Conservation (phyloP, 2,329 filamentous ascomycete species). For the Aphanoascus verrucosus region DNA sequence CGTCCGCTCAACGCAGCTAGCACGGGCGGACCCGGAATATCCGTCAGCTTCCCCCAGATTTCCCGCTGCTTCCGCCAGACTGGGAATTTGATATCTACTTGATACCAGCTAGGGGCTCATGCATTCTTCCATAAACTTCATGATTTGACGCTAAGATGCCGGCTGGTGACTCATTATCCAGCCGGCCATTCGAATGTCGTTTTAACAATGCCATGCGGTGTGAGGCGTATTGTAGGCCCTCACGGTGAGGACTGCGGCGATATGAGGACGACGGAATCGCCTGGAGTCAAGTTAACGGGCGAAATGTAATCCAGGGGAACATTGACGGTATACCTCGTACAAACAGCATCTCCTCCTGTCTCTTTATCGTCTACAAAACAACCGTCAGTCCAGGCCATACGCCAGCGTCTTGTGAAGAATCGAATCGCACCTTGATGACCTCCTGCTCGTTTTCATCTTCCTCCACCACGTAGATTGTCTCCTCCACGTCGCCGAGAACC, state of each 20-base stretch:
- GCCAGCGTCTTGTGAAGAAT: too few relatives aligned
- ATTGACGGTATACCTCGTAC: constrained; percentile 63
- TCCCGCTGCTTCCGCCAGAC: background rate
- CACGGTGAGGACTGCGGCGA: constrained; percentile 45
- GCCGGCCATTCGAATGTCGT: background rate
- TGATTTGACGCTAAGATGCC: background rate
- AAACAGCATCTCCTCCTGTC: constrained; percentile 97
- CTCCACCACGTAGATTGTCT: constrained; percentile 89
- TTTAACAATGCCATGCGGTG: background rate
- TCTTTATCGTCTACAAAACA: constrained; percentile 69
- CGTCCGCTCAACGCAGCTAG: too few relatives aligned
- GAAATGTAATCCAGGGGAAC: constrained; percentile 3
- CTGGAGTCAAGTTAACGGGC: constrained; percentile 32
- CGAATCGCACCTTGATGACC: constrained; percentile 52
- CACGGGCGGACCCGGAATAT: background rate
- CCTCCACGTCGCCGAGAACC: constrained; percentile 89
- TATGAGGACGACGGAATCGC: constrained; percentile 62
- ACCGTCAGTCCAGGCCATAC: background rate
- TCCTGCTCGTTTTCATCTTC: constrained; percentile 71
- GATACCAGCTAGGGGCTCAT: background rate
- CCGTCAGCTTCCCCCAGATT: background rate
- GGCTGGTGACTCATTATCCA: background rate
- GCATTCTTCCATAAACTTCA: background rate
- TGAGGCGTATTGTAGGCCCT: constrained; percentile 6
- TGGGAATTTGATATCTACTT: background rate